These are phyloP conservation scores for Podospora australis DNA, from an alignment of 495 filamentous ascomycete species.

Conservation along the genomic window DNA sequence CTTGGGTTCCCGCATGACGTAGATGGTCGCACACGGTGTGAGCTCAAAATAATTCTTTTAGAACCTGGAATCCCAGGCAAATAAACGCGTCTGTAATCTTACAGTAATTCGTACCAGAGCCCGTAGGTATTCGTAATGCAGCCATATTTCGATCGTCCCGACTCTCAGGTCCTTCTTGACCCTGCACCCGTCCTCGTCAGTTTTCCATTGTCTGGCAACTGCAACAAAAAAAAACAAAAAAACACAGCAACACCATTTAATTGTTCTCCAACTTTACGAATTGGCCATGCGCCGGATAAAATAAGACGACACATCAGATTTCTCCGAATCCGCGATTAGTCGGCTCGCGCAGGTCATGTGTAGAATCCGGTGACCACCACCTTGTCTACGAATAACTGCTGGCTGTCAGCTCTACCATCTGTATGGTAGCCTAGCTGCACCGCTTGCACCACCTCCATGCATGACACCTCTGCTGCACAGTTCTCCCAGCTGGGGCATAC, in stretches of 20 bases:
- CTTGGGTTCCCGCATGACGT: background rate
- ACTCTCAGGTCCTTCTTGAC: too few species aligned
- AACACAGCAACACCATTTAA: too few species aligned
- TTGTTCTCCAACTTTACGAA: background rate
- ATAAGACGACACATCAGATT: slow-evolving; percentile 7
- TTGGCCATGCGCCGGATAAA: background rate
- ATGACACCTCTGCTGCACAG: too few species aligned
- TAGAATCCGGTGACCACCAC: background rate
- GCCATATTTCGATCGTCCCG: too few species aligned
- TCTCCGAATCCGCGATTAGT: background rate
- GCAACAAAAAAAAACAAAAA: too few species aligned
- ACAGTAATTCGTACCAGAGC: too few species aligned
- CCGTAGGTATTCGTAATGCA: too few species aligned
- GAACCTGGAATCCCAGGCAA: background rate
- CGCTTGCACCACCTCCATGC: background rate
- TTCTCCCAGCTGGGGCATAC: too few species aligned
- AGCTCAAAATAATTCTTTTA: too few species aligned
- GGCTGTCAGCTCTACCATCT: background rate
- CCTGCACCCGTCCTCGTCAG: too few species aligned
- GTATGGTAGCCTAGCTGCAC: background rate
- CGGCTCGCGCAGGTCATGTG: slow-evolving; percentile 13
- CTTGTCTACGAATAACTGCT: background rate
- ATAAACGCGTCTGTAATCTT: background rate
- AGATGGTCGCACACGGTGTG: background rate
- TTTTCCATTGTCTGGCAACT: too few species aligned